A percentile compares a stretch with the other conserved stretches of the same genome.
These are phyloP conservation scores for Osmanthus fragrans DNA, from an alignment of 257 asterid genomes.

Conservation along the genomic window DNA sequence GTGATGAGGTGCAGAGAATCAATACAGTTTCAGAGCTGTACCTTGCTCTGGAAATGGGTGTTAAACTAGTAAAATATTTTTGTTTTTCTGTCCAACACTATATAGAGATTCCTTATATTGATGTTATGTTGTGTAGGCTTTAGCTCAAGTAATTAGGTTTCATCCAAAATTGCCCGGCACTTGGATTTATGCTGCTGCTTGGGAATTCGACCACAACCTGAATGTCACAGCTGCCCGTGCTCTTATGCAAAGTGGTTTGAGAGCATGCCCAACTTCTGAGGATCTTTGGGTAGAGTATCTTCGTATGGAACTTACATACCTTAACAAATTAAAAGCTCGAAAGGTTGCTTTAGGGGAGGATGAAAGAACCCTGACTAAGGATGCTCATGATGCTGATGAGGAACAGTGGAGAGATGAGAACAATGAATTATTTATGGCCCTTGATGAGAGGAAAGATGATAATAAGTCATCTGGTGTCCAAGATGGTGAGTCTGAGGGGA, in stretches of 20 bases:
- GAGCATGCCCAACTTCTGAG: constrained; percentile 86
- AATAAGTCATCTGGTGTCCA: constrained; percentile 34
- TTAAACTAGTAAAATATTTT: constrained; percentile 1
- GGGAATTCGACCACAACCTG: constrained; percentile 88
- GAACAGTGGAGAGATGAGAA: constrained; percentile 73
- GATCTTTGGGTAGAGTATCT: constrained; percentile 95
- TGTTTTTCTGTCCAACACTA: background rate
- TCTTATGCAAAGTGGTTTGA: constrained; percentile 90
- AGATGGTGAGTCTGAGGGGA: constrained; percentile 54
- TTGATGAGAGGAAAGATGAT: constrained; percentile 51
- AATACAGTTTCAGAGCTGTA: background rate
- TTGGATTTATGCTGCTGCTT: constrained; percentile 97
- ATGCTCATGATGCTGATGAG: constrained; percentile 44
- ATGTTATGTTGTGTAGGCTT: constrained; percentile 48
- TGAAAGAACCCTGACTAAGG: constrained; percentile 40
- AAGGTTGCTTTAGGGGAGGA: constrained; percentile 81
- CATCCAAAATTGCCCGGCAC: constrained; percentile 93
- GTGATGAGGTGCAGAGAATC: background rate
- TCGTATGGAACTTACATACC: constrained; percentile 92
- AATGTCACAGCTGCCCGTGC: constrained; percentile 89
- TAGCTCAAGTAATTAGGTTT: constrained; percentile 78
- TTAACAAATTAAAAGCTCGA: constrained; percentile 81
- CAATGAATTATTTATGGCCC: constrained; percentile 64
- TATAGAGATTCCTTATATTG: constrained; percentile 6
- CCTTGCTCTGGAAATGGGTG: background rate